A percentile compares a stretch with the other conserved stretches of the same genome.
Conservation (phyloP, 495 filamentous ascomycete genomes). For the Aspergillus saccharolyticus region DNA sequence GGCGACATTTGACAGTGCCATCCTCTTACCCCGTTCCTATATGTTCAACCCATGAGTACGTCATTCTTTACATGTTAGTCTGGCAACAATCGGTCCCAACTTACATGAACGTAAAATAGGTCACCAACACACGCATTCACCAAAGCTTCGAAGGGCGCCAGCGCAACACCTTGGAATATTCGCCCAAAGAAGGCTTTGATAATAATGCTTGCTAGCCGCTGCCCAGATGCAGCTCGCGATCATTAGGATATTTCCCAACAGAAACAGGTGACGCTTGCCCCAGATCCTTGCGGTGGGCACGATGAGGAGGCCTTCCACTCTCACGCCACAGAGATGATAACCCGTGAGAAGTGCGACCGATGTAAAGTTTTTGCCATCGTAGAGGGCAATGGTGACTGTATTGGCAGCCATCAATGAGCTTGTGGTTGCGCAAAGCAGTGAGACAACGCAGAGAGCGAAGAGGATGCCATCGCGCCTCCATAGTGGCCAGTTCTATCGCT, state of each 20-base stretch:
- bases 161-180: conserved; percentile 68
- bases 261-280: conserved; percentile 85
- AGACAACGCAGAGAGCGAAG: conserved; percentile 67
- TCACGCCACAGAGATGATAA: conserved; percentile 80
- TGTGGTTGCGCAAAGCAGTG: conserved; percentile 74
- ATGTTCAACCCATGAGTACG: conserved; percentile 12
- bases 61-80: neutral
- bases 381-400: conserved; percentile 63
- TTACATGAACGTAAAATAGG: conserved; percentile 70
- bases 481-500: conserved; percentile 77
- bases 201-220: conserved; percentile 61
- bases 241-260: conserved; percentile 72
- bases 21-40: conserved; percentile 75
- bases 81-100: conserved; percentile 16
- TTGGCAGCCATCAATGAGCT: conserved; percentile 85
- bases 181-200: conserved; percentile 71
- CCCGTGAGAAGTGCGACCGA: conserved; percentile 78
- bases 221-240: conserved; percentile 72
- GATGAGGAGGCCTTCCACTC: conserved; percentile 72
- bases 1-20: conserved; percentile 85
- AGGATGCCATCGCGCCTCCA: conserved; percentile 83
- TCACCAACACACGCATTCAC: conserved; percentile 76
- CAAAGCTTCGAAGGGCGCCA: conserved; percentile 71
- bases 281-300: conserved; percentile 85
- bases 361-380: conserved; percentile 57